Conservation (phyloP, 192 early-diverging fungal genomes). For the Linnemannia schmuckeri region DNA sequence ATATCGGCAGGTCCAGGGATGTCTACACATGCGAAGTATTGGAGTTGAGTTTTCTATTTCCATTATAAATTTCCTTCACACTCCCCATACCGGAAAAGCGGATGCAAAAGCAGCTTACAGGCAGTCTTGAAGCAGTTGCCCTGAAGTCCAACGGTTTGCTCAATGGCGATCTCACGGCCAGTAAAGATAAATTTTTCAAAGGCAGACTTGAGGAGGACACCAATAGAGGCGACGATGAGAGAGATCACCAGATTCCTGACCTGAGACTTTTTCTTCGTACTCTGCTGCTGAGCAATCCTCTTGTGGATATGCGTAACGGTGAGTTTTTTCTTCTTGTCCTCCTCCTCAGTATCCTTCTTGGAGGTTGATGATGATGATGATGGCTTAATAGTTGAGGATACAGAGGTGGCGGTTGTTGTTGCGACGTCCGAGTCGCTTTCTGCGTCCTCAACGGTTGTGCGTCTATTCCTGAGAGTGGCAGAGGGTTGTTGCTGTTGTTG, state of each 20-base stretch:
- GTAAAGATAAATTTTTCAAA: constrained; percentile 31
- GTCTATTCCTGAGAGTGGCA: constrained; percentile 34
- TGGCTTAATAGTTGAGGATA: not conserved
- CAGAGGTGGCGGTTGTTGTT: constrained; percentile 37
- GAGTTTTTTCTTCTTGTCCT: constrained; percentile 18
- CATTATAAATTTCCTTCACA: not conserved
- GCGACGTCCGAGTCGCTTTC: constrained; percentile 37
- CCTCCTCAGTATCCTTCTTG: constrained; percentile 30
- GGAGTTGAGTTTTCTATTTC: not conserved
- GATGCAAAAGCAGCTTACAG: constrained; percentile 10
- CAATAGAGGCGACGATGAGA: constrained; percentile 31
- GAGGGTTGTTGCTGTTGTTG: not conserved
- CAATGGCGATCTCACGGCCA: constrained; percentile 33
- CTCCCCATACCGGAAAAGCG: not conserved
- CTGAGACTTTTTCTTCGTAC: constrained; percentile 13
- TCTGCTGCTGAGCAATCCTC: constrained; percentile 1
- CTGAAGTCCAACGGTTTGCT: constrained; percentile 32
- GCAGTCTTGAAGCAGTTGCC: constrained; percentile 52
- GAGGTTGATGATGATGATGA: not conserved
- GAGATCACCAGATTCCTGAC: constrained; percentile 25
- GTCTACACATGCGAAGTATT: not conserved
- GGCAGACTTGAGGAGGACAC: constrained; percentile 37
- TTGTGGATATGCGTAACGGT: not conserved
- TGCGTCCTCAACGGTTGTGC: constrained; percentile 51
- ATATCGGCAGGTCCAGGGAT: constrained; percentile 50